A percentile compares a stretch with the other conserved stretches of the same genome.
Evolutionary conservation across 805 yeast genomes (phyloP).

Genomic region (Candida taoyuanica): DNA sequence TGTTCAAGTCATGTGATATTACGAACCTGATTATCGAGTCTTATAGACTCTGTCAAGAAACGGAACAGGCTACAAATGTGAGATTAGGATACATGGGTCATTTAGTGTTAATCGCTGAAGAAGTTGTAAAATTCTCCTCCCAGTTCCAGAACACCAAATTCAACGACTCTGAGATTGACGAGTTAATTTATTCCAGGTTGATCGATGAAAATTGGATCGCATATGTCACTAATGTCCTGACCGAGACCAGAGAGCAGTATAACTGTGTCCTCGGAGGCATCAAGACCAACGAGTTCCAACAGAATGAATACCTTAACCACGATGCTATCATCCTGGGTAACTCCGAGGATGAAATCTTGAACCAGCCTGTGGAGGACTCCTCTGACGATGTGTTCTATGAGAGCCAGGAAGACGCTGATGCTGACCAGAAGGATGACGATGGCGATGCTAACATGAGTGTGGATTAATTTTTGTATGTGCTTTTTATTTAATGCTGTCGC

Average conservation of each 20-base stretch:
- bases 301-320: constrained; percentile 19
- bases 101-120: constrained; percentile 87
- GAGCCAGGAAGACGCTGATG: neutral
- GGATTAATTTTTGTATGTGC: constrained; percentile 1
- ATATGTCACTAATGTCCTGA: constrained; percentile 70
- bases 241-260: constrained; percentile 80
- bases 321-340: constrained; percentile 26
- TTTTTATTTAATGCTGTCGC: neutral
- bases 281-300: constrained; percentile 24
- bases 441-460: constrained; percentile 12
- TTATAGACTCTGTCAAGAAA: constrained; percentile 51
- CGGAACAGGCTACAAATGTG: constrained; percentile 56
- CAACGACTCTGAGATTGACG: constrained; percentile 24
- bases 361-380: constrained; percentile 14
- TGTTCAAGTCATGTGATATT: constrained; percentile 54
- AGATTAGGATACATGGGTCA: constrained; percentile 97
- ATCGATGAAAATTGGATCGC: constrained; percentile 56
- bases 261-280: constrained; percentile 81
- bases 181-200: constrained; percentile 23
- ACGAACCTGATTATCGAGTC: constrained; percentile 64
- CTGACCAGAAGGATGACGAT: constrained; percentile 5
- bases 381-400: constrained; percentile 11
- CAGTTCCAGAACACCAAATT: constrained; percentile 28
- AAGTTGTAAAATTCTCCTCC: constrained; percentile 78
- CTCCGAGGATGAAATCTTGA: constrained; percentile 25